Conservation (phyloP, 139 green algal species). For the Chara braunii region DNA sequence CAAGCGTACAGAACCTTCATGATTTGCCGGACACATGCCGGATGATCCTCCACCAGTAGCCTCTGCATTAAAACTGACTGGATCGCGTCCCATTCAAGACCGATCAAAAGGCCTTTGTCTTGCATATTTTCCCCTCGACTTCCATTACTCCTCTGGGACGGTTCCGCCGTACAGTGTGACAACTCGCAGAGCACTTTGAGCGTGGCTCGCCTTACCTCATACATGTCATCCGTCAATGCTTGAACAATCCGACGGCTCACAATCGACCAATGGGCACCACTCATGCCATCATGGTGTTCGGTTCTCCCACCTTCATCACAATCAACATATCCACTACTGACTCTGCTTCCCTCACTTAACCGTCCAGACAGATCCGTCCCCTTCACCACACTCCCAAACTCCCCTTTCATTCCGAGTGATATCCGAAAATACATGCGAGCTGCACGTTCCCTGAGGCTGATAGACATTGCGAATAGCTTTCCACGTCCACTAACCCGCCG, state of each 20-base stretch:
- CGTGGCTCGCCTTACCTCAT: conserved; percentile 4
- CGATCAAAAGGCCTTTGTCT: too few relatives aligned
- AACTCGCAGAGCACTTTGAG: neutral
- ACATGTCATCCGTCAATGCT: conserved; percentile 10
- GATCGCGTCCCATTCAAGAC: neutral
- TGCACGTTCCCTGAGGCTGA: conserved; percentile 1
- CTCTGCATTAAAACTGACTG: neutral
- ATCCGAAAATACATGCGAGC: conserved; percentile 9
- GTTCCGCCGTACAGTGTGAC: neutral
- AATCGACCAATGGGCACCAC: too few relatives aligned
- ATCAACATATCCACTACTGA: too few relatives aligned
- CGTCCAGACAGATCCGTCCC: neutral
- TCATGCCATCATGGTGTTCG: too few relatives aligned
- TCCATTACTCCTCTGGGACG: too few relatives aligned
- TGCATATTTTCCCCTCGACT: too few relatives aligned
- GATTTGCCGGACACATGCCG: conserved; percentile 6
- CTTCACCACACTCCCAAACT: neutral
- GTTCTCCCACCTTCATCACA: too few relatives aligned
- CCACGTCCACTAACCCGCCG: neutral
- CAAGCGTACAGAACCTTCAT: conserved; percentile 11
- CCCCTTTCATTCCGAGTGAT: neutral
- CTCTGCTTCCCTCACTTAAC: too few relatives aligned
- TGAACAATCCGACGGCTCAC: neutral
- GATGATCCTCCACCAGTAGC: conserved; percentile 6
- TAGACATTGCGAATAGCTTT: conserved; percentile 1